Conservation (phyloP, 192 early-diverging fungal species). For the Gorgonomyces haynaldii region DNA sequence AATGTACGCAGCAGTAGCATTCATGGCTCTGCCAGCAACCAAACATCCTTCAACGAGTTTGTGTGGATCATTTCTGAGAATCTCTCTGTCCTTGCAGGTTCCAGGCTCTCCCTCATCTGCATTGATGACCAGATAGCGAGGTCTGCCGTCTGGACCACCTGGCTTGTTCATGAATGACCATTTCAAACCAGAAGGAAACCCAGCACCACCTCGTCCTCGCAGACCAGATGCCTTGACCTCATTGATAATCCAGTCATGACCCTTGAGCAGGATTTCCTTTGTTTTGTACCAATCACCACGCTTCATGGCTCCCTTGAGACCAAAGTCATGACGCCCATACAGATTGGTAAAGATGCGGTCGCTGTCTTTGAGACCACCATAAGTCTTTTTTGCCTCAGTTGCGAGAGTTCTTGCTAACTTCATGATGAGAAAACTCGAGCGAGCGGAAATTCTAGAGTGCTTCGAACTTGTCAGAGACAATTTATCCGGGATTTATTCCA, state of each 20-base stretch:
- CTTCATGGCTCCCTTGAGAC: conserved; percentile 78
- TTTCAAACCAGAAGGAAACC: conserved; percentile 95
- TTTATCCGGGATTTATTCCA: no score
- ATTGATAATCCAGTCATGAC: conserved; percentile 93
- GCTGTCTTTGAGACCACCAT: conserved; percentile 69
- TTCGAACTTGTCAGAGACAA: no score
- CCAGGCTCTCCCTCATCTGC: conserved; percentile 98
- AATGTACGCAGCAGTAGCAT: conserved; percentile 95
- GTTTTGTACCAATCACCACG: conserved; percentile 99
- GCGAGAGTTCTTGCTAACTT: neutral
- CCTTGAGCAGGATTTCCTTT: conserved; percentile 93
- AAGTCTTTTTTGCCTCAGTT: conserved; percentile 12
- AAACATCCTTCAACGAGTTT: conserved; percentile 96
- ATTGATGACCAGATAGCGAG: conserved; percentile 93
- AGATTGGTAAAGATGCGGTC: conserved; percentile 99
- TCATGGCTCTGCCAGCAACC: conserved; percentile 91
- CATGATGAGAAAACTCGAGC: neutral
- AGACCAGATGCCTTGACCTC: conserved; percentile 85
- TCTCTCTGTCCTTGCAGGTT: conserved; percentile 98
- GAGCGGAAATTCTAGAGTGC: neutral
- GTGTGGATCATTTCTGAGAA: conserved; percentile 82
- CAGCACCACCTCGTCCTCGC: conserved; percentile 84
- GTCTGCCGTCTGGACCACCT: conserved; percentile 42
- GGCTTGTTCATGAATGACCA: conserved; percentile 99
- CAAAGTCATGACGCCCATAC: conserved; percentile 84